A percentile compares a stretch with the other conserved stretches of the same genome.
These are phyloP conservation scores for Annulohypoxylon nitens DNA, from an alignment of 495 filamentous ascomycete genomes.

Conservation along the genomic window DNA sequence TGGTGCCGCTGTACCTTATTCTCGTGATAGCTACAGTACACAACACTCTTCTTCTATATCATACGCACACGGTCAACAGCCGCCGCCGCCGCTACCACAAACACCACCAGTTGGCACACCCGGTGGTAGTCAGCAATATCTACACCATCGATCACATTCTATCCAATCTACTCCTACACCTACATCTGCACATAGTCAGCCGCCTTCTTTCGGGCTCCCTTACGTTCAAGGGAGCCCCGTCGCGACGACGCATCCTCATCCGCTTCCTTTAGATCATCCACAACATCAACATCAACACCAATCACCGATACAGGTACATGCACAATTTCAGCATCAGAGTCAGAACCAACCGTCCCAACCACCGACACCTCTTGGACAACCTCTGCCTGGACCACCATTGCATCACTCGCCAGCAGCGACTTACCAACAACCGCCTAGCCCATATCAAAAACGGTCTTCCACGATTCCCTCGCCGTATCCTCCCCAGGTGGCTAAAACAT, in stretches of 20 bases:
- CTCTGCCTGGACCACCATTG: constrained; percentile 55
- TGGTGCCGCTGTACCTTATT: constrained; percentile 59
- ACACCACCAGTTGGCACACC: constrained; percentile 64
- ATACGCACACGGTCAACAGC: constrained; percentile 31
- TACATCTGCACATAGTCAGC: constrained; percentile 68
- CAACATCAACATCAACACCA: constrained; percentile 52
- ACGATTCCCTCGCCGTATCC: constrained; percentile 53
- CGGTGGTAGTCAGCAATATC: constrained; percentile 58
- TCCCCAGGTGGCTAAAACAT: constrained; percentile 50
- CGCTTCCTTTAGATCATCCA: constrained; percentile 55
- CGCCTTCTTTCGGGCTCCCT: constrained; percentile 60
- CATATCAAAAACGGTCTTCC: constrained; percentile 65
- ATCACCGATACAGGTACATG: constrained; percentile 39
- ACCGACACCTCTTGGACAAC: constrained; percentile 67
- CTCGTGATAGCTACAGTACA: constrained; percentile 61
- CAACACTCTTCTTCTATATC: constrained; percentile 53
- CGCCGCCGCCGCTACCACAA: constrained; percentile 59
- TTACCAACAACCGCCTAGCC: constrained; percentile 65
- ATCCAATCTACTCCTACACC: constrained; percentile 69
- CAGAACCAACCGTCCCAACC: constrained; percentile 67
- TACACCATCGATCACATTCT: constrained; percentile 61
- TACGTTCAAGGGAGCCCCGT: constrained; percentile 68
- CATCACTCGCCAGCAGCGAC: constrained; percentile 54
- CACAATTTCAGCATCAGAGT: constrained; percentile 47
- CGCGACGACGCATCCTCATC: constrained; percentile 58